A percentile compares a stretch with the other conserved stretches of the same genome.
Conservation (phyloP, 2,329 filamentous ascomycete species). For the Aspergillus calidoustus region DNA sequence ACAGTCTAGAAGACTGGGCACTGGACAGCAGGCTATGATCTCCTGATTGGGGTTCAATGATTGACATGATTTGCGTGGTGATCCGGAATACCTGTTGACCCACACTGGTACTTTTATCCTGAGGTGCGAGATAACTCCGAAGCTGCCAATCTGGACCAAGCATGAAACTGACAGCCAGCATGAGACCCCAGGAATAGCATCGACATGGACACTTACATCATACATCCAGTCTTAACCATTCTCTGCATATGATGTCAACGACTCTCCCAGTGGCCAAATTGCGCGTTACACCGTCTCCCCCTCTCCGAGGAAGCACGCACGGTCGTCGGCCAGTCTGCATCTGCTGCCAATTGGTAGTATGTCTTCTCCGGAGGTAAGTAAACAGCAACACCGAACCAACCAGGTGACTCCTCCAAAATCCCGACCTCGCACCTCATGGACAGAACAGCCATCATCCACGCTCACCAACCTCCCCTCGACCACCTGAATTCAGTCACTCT, state of each 20-base stretch:
- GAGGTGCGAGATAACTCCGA: background rate
- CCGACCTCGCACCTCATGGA: background rate
- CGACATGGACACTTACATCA: background rate
- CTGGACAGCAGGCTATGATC: background rate
- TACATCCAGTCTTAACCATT: background rate
- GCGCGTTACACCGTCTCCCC: background rate
- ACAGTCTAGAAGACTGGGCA: background rate
- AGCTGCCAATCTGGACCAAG: background rate
- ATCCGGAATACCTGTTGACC: slow-evolving; percentile 1
- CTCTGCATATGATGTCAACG: slow-evolving; percentile 6
- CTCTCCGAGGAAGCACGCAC: background rate
- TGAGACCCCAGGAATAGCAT: background rate
- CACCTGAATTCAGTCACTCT: background rate
- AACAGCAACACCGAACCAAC: background rate
- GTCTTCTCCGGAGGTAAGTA: background rate
- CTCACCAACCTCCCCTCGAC: background rate
- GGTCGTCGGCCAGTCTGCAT: background rate
- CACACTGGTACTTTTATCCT: background rate
- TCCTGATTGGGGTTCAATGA: background rate
- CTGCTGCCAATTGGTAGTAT: background rate
- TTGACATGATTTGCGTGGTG: slow-evolving; percentile 9
- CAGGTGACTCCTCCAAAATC: background rate
- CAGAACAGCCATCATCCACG: background rate
- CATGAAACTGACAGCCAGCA: slow-evolving; percentile 1
- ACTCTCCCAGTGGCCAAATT: background rate